Evolutionary conservation across 257 asterid species (phyloP).

Genomic region (Anisodus tanguticus): DNA sequence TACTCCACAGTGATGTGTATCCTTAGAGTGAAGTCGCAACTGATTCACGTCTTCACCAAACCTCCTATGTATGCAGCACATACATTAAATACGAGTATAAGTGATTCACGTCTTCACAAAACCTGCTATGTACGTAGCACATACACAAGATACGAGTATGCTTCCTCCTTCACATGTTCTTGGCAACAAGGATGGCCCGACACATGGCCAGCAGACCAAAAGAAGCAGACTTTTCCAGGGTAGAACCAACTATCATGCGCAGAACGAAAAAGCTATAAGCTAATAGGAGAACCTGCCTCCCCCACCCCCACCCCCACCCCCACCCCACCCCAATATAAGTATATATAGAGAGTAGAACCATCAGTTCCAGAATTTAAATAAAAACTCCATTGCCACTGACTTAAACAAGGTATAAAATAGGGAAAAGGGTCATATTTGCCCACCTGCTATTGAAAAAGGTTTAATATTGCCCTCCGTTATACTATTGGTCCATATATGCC

Average conservation of each 20-base stretch:
- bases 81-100: neutral
- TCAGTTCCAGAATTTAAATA: no score
- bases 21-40: conserved; percentile 6
- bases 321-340: no score
- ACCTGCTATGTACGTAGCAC: neutral
- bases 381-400: no score
- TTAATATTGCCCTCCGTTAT: no score
- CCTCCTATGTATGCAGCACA: neutral
- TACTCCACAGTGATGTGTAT: neutral
- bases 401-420: no score
- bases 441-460: no score
- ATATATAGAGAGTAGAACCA: no score
- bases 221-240: conserved; percentile 8
- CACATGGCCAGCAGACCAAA: conserved; percentile 18
- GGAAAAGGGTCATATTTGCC: no score
- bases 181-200: neutral
- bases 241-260: neutral
- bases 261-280: neutral
- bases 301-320: no score
- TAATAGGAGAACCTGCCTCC: no score
- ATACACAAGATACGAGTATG: neutral
- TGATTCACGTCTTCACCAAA: neutral
- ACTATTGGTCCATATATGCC: no score
- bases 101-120: neutral
- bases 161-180: neutral